Evolutionary conservation across 2,329 filamentous ascomycete species (phyloP).

Genomic region (Botryotinia calthae): DNA sequence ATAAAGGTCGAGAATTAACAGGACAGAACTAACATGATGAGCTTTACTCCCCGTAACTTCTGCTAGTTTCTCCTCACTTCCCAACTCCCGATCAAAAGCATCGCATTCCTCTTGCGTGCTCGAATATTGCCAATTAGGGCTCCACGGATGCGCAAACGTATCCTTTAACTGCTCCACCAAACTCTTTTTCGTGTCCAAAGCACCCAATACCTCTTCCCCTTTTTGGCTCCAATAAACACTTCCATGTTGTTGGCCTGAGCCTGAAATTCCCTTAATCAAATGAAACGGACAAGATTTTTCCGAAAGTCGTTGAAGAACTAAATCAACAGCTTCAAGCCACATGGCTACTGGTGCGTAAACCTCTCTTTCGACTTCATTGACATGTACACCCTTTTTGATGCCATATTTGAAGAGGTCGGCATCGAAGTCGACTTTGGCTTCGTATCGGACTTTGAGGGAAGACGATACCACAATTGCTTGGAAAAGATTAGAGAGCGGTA

Average conservation of each 20-base stretch:
- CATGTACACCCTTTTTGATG: constrained; percentile 83
- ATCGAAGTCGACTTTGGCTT: constrained; percentile 95
- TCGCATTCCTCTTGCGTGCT: constrained; percentile 93
- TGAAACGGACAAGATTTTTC: constrained; percentile 69
- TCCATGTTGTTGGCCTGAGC: constrained; percentile 94
- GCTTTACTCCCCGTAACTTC: constrained; percentile 84
- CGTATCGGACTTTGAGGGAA: constrained; percentile 73
- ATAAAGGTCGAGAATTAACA: not conserved
- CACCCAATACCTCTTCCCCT: constrained; percentile 62
- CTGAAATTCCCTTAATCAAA: constrained; percentile 77
- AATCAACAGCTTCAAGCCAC: constrained; percentile 91
- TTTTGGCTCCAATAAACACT: constrained; percentile 86
- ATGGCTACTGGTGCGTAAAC: constrained; percentile 90
- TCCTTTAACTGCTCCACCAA: constrained; percentile 69
- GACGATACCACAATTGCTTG: constrained; percentile 80
- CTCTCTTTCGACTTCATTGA: constrained; percentile 78
- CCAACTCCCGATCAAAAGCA: constrained; percentile 73
- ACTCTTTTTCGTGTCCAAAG: constrained; percentile 57
- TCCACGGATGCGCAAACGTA: constrained; percentile 78
- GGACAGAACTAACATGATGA: constrained; percentile 70
- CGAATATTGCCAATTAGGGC: constrained; percentile 97
- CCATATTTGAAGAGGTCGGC: constrained; percentile 75
- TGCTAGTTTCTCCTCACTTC: constrained; percentile 66
- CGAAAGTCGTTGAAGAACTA: constrained; percentile 72
- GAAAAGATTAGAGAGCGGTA: constrained; percentile 25